Conservation (phyloP, 2,329 filamentous ascomycete genomes). For the Fusarium sacchari region DNA sequence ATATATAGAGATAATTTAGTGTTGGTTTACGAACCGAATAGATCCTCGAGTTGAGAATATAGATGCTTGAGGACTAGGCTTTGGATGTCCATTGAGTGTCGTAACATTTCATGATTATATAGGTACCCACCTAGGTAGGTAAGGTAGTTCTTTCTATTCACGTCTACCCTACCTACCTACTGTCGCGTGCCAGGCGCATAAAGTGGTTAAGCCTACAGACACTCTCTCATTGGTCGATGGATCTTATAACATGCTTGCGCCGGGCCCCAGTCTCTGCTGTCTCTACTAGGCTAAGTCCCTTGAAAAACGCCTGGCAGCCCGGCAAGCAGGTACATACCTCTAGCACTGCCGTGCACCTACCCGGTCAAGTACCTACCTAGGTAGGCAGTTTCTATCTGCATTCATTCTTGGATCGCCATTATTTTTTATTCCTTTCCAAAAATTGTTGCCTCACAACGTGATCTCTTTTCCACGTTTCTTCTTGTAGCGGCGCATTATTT, state of each 20-base stretch:
- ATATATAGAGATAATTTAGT: neutral
- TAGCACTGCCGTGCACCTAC: constrained; percentile 2
- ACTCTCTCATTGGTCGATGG: neutral
- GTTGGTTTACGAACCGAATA: neutral
- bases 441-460: neutral
- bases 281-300: neutral
- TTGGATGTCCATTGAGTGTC: neutral
- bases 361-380: neutral
- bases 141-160: neutral
- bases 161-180: neutral
- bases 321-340: constrained; percentile 25
- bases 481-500: constrained; percentile 13
- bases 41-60: neutral
- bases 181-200: neutral
- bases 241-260: neutral
- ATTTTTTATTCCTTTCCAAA: constrained; percentile 23
- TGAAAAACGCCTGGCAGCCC: neutral
- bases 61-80: neutral
- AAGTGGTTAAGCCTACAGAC: neutral
- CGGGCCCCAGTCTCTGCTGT: neutral
- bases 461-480: neutral
- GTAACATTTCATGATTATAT: neutral
- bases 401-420: constrained; percentile 7
- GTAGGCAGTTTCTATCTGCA: neutral
- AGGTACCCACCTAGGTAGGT: neutral